A percentile compares a stretch with the other conserved stretches of the same genome.
Evolutionary conservation across 441 rosid genomes (phyloP).

Genomic region (Populus tomentosa): DNA sequence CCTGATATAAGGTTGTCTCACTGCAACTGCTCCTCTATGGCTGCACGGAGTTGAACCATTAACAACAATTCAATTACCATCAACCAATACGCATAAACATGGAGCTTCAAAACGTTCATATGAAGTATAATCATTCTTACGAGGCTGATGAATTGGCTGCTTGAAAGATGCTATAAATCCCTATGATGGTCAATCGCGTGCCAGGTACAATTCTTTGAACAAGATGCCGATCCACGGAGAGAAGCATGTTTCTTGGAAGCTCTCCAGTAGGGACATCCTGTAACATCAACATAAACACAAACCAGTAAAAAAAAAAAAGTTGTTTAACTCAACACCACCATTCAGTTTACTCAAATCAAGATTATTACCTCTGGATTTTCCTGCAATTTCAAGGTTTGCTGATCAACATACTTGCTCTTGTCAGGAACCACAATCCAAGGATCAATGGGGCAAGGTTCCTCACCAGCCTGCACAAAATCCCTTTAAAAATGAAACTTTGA

Average conservation of each 20-base stretch:
- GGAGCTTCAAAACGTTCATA: not conserved
- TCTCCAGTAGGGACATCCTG: slow-evolving; percentile 99
- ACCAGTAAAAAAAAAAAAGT: not conserved
- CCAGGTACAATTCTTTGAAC: slow-evolving; percentile 95
- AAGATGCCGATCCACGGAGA: slow-evolving; percentile 86
- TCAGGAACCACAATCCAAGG: slow-evolving; percentile 98
- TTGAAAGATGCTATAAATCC: slow-evolving; percentile 93
- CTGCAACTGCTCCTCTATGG: slow-evolving; percentile 89
- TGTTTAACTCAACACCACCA: not conserved
- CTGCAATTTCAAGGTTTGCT: slow-evolving; percentile 87
- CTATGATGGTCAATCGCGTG: slow-evolving; percentile 82
- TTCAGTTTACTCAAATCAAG: not conserved
- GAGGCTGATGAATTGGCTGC: slow-evolving; percentile 63
- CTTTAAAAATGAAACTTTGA: not conserved
- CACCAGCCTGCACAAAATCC: slow-evolving; percentile 56
- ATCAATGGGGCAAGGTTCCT: slow-evolving; percentile 90
- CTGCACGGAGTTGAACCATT: slow-evolving; percentile 31
- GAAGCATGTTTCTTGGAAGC: slow-evolving; percentile 94
- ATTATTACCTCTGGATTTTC: slow-evolving; percentile 86
- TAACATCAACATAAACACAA: slow-evolving; percentile 9
- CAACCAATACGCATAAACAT: not conserved
- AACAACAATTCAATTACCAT: slow-evolving; percentile 3
- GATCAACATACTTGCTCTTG: slow-evolving; percentile 89
- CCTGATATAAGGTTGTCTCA: slow-evolving; percentile 91
- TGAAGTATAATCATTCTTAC: slow-evolving; percentile 37